Percentiles rank a stretch among this genome's conserved stretches.
These are phyloP conservation scores for Aspergillus niger DNA, from an alignment of 2,329 filamentous ascomycete genomes.

Conservation along the genomic window DNA sequence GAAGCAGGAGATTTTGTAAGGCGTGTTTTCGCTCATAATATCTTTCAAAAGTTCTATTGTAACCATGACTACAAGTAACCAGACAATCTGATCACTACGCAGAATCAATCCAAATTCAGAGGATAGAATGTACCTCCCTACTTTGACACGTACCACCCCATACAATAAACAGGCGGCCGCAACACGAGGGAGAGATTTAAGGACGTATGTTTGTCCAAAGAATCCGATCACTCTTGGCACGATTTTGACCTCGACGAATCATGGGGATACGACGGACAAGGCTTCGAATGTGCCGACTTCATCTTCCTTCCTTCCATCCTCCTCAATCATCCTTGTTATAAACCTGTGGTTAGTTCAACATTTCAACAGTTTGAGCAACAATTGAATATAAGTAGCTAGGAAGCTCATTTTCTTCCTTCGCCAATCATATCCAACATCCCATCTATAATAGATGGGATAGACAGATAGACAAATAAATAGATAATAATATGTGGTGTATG, in stretches of 20 bases:
- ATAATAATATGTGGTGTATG: constrained; percentile 34
- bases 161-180: constrained; percentile 38
- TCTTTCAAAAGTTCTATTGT: not conserved
- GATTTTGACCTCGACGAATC: constrained; percentile 49
- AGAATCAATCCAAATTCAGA: not conserved
- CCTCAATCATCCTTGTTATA: not conserved
- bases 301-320: too few species aligned
- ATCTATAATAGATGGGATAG: too few species aligned
- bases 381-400: not conserved
- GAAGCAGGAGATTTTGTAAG: too few species aligned
- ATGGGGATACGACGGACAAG: constrained; percentile 44
- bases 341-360: constrained; percentile 11
- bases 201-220: constrained; percentile 27
- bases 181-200: constrained; percentile 44
- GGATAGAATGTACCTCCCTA: constrained; percentile 45
- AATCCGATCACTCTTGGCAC: constrained; percentile 40
- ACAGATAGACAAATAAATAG: constrained; percentile 2
- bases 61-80: too few species aligned
- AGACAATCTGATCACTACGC: not conserved
- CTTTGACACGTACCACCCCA: constrained; percentile 48
- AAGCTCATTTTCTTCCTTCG: constrained; percentile 18
- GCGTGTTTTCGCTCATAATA: too few species aligned
- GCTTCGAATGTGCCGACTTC: constrained; percentile 47
- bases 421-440: not conserved
- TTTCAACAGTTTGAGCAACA: not conserved